These are phyloP conservation scores for Penicillium chermesinum DNA, from an alignment of 495 filamentous ascomycete species.

Conservation along the genomic window DNA sequence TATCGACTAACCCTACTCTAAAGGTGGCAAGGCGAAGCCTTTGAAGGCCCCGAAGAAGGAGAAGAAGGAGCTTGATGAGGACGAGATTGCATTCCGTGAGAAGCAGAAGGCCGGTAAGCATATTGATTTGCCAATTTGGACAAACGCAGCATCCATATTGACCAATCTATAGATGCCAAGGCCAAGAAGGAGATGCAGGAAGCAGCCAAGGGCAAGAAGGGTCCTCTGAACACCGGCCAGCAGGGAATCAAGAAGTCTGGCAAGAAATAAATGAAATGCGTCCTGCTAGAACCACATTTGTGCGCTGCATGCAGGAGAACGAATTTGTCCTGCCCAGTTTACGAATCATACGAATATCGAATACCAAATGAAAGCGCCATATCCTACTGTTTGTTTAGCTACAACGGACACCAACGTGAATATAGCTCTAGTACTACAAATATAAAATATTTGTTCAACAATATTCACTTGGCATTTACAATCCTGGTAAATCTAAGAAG, in stretches of 20 bases:
- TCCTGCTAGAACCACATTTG: neutral
- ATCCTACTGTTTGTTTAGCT: constrained; percentile 1
- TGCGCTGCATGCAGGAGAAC: constrained; percentile 57
- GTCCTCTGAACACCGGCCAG: constrained; percentile 63
- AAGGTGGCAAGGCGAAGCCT: constrained; percentile 78
- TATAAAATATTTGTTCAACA: neutral
- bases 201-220: constrained; percentile 54
- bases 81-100: constrained; percentile 68
- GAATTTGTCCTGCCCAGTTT: constrained; percentile 15
- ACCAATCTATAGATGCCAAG: constrained; percentile 58
- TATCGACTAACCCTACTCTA: constrained; percentile 4
- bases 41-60: constrained; percentile 77
- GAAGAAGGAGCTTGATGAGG: constrained; percentile 68
- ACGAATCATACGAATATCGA: constrained; percentile 34
- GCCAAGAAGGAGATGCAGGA: constrained; percentile 68
- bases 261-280: constrained; percentile 60
- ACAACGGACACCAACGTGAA: too few species aligned
- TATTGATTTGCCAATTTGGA: neutral
- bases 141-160: neutral
- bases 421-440: neutral
- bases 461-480: too few species aligned
- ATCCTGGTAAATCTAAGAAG: too few species aligned
- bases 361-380: constrained; percentile 18
- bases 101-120: constrained; percentile 70
- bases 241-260: constrained; percentile 90